Percentiles rank a stretch among this genome's conserved stretches.
Evolutionary conservation across 805 yeast genomes (phyloP).

Genomic region (Sporopachydermia lactativora): DNA sequence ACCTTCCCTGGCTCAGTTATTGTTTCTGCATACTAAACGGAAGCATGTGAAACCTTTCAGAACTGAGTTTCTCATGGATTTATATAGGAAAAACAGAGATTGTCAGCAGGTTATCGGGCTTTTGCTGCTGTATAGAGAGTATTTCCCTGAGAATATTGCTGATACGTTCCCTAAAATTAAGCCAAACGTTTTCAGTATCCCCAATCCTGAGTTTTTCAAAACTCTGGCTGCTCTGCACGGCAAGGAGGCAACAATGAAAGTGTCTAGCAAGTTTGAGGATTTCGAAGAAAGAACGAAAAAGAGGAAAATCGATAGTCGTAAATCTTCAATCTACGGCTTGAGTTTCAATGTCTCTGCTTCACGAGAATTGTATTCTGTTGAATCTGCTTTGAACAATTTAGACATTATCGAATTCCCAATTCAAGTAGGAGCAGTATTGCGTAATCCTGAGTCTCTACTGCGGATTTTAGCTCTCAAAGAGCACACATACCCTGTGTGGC

Average conservation of each 20-base stretch:
- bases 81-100: conserved; percentile 11
- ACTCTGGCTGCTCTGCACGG: conserved; percentile 1
- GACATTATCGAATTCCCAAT: conserved; percentile 7
- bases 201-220: conserved; percentile 10
- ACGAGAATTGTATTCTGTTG: not conserved
- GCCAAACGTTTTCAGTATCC: conserved; percentile 17
- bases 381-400: not conserved
- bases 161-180: conserved; percentile 15
- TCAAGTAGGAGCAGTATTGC: conserved; percentile 10
- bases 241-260: not conserved
- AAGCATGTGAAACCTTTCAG: conserved; percentile 12
- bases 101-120: conserved; percentile 14
- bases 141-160: conserved; percentile 13
- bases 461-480: not conserved
- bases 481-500: conserved; percentile 1
- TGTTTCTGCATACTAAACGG: conserved; percentile 8
- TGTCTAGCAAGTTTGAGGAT: not conserved
- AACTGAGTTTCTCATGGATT: conserved; percentile 9
- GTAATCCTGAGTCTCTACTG: not conserved
- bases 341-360: not conserved
- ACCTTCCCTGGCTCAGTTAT: conserved; percentile 11
- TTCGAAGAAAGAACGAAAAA: not conserved
- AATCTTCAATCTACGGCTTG: conserved; percentile 2
- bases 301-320: not conserved
- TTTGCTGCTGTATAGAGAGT: conserved; percentile 13